Base-by-base conservation (phyloP, 257 asterid genomes). In the Forsythia suspensa region DNA sequence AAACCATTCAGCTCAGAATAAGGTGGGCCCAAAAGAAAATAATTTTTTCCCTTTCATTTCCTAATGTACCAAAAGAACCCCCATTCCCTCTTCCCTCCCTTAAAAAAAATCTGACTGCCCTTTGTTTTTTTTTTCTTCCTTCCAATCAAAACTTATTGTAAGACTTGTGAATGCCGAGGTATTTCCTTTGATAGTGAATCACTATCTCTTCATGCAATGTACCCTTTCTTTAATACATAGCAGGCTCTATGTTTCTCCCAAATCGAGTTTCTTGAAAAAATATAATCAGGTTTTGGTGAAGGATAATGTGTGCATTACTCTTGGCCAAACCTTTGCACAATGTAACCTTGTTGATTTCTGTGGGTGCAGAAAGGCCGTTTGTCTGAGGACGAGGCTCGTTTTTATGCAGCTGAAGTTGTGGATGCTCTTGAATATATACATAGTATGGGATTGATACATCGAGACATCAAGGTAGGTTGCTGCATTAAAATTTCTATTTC, bases 371-470 rank as follows among this genome's bases (percentile, higher is more conserved):
- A 96, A 90, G 92, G 99, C 59, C 96, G 93, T 70, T 82, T 96
- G 78, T 82, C 97, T 34, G 97, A 96, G 85, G 94, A 94, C 12
- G 98, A 94, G 79, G 94, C 98, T 59, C 92, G 95, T 74, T 96
- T 92, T 82, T 96, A 96, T 84, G 96, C 98, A 78, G 98, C 99
- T 71, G 98, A 96, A 92, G 91, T 92, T 84, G 99, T 94, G 79
- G 97, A 92, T 79, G 97, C 98, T 85, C 99, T 96, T 82, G 99
- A 96, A 81, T 96, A 96, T 78, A 96, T 96, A 80, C 99, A 96
- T 83, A 81, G 88, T 80, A 96, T 94, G 97, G 99, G 99, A 46
- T 85, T 96, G 86, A 94, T 96, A 81, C 99, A 96, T 85, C 84
- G 99, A 73, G 99, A 96, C 85, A 94, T 96, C 76, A 96, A 96